These are phyloP conservation scores for Diplodia mutila DNA, from an alignment of 2,329 filamentous ascomycete species.

Conservation along the genomic window DNA sequence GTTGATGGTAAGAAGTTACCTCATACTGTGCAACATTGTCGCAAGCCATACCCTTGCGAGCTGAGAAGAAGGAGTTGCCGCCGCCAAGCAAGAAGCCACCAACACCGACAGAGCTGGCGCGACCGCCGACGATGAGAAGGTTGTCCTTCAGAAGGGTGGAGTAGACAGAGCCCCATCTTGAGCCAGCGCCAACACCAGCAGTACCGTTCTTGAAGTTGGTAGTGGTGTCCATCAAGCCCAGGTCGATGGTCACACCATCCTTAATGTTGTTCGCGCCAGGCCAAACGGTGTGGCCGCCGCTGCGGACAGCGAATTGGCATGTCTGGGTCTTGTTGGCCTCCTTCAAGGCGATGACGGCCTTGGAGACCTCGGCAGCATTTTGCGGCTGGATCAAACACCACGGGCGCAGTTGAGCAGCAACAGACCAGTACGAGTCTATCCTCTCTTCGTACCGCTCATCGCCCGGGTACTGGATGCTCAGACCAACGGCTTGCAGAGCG, in stretches of 20 bases:
- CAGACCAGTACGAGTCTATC: constrained; percentile 34
- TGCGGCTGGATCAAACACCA: constrained; percentile 38
- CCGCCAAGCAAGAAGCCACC: constrained; percentile 28
- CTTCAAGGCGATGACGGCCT: constrained; percentile 35
- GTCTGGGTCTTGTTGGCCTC: constrained; percentile 13
- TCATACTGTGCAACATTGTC: constrained; percentile 19
- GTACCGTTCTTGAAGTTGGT: constrained; percentile 29
- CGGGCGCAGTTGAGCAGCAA: constrained; percentile 35
- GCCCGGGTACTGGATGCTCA: constrained; percentile 27
- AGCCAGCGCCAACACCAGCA: constrained; percentile 29
- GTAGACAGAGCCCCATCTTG: constrained; percentile 29
- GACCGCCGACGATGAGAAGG: constrained; percentile 26
- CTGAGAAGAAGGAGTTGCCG: constrained; percentile 24
- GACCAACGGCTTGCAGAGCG: constrained; percentile 30
- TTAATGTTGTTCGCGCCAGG: constrained; percentile 33
- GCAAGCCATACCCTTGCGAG: constrained; percentile 18
- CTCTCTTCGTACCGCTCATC: constrained; percentile 30
- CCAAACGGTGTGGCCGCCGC: constrained; percentile 39
- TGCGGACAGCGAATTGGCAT: constrained; percentile 34
- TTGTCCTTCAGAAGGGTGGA: constrained; percentile 10
- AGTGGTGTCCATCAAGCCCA: constrained; percentile 32
- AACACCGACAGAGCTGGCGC: constrained; percentile 28
- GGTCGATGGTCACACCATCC: constrained; percentile 39
- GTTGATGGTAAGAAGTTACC: background rate
- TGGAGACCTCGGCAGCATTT: constrained; percentile 36